These are phyloP conservation scores for Phytopythium montanum DNA, from an alignment of 352 stramenopile species.

Conservation along the genomic window DNA sequence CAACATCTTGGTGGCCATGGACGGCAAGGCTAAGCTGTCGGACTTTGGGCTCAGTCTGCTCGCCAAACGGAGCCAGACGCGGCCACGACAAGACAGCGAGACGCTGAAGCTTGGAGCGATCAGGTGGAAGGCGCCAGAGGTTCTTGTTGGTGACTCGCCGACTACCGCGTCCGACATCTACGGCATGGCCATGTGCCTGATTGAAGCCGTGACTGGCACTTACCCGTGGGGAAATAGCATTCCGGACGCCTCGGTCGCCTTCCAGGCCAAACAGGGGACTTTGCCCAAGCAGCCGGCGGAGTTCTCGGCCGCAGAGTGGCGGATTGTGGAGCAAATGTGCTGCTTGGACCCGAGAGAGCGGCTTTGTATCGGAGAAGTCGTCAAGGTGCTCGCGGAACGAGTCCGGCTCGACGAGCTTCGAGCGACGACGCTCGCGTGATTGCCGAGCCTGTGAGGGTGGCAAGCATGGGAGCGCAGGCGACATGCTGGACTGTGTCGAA, in stretches of 20 bases:
- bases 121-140: conserved; percentile 24
- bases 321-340: conserved; percentile 24
- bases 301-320: conserved; percentile 23
- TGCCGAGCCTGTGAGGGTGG: too few relatives aligned
- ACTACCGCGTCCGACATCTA: conserved; percentile 28
- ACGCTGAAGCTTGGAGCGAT: conserved; percentile 8
- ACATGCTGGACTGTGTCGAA: too few relatives aligned
- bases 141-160: conserved; percentile 6
- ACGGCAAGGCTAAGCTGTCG: conserved; percentile 16
- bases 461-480: too few relatives aligned
- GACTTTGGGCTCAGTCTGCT: conserved; percentile 21
- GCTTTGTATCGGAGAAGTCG: conserved; percentile 22
- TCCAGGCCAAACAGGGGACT: conserved; percentile 11
- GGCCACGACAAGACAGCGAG: neutral
- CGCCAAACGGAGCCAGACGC: neutral
- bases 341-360: conserved; percentile 15
- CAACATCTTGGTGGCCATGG: conserved; percentile 17
- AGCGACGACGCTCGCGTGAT: neutral
- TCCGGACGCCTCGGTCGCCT: conserved; percentile 8
- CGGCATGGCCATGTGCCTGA: conserved; percentile 34
- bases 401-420: neutral
- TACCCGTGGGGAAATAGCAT: conserved; percentile 20
- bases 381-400: conserved; percentile 11
- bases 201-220: conserved; percentile 23
- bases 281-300: conserved; percentile 12